Percentiles rank a stretch among this genome's conserved stretches.
phyloP scores from a whole-genome alignment of 495 filamentous ascomycete genomes.

The Symbiotaphrina buchneri region DNA sequence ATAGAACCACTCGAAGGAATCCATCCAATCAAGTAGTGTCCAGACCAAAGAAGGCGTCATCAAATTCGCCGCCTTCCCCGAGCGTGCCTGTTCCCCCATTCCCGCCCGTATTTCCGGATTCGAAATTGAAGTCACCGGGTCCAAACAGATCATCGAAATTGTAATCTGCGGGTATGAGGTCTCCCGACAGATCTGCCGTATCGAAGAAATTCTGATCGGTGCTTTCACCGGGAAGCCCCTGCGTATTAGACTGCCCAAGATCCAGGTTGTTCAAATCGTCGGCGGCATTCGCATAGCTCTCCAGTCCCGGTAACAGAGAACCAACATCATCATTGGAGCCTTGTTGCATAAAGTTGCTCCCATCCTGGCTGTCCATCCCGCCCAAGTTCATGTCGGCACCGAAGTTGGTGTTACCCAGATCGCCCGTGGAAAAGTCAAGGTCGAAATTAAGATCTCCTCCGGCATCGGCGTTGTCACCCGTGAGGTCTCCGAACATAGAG shows the following conservation, averaged over 20 bases:
- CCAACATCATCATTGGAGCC: conserved; percentile 3
- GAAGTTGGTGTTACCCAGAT: neutral
- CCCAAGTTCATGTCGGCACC: too few relatives aligned
- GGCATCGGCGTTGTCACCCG: neutral
- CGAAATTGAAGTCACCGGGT: neutral
- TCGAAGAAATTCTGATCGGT: neutral
- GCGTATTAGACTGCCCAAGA: neutral
- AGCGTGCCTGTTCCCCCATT: neutral
- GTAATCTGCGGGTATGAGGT: neutral
- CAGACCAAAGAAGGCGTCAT: neutral
- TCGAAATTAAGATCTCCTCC: conserved; percentile 3
- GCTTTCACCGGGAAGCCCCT: neutral
- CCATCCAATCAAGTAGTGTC: neutral
- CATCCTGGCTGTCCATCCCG: too few relatives aligned
- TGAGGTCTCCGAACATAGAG: conserved; percentile 3
- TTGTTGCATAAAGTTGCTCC: too few relatives aligned
- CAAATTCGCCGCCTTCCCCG: conserved; percentile 1
- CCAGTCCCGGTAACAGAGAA: conserved; percentile 5
- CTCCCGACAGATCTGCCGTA: neutral
- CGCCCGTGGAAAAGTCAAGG: neutral
- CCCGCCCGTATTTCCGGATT: neutral
- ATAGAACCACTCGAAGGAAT: too few relatives aligned
- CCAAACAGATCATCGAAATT: conserved; percentile 3
- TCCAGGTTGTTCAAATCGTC: conserved; percentile 1
- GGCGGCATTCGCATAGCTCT: conserved; percentile 5